Evolutionary conservation across 164 flowering plant species (phyloP).

Genomic region (Macadamia integrifolia): DNA sequence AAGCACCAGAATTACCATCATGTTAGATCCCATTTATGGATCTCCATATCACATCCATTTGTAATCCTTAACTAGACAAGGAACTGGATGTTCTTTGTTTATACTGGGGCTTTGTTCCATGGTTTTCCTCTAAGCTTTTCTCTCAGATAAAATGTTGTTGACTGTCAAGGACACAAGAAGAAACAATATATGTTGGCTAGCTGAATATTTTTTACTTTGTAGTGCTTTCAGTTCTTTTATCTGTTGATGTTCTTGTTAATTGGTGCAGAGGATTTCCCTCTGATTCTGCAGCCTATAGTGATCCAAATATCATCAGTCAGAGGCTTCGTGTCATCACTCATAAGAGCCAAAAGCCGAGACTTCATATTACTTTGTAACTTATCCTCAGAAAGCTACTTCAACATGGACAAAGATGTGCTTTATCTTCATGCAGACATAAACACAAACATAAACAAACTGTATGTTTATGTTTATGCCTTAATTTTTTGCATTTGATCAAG

Average conservation of each 20-base stretch:
- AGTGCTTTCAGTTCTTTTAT: neutral
- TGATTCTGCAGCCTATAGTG: conserved; percentile 74
- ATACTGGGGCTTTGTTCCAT: neutral
- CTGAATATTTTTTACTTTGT: too few species aligned
- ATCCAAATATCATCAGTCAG: conserved; percentile 67
- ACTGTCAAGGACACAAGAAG: neutral
- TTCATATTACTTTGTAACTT: conserved; percentile 27
- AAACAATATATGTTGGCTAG: too few species aligned
- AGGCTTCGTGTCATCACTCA: conserved; percentile 72
- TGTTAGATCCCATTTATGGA: neutral
- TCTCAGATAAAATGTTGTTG: too few species aligned
- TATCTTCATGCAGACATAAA: neutral
- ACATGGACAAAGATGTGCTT: conserved; percentile 1
- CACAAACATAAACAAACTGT: too few species aligned
- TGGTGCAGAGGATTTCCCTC: conserved; percentile 78
- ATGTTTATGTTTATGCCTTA: too few species aligned
- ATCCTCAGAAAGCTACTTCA: conserved; percentile 1
- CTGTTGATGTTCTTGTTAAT: conserved; percentile 11
- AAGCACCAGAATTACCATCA: too few species aligned
- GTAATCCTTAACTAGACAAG: neutral
- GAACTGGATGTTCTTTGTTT: neutral
- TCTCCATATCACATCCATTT: neutral
- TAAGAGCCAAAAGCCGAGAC: conserved; percentile 66
- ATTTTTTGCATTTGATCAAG: too few species aligned
- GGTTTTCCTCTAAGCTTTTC: neutral